Percentiles rank a stretch among this genome's conserved stretches.
phyloP scores from a whole-genome alignment of 1,284 basidiomycete species.

The Ganoderma sinense region DNA sequence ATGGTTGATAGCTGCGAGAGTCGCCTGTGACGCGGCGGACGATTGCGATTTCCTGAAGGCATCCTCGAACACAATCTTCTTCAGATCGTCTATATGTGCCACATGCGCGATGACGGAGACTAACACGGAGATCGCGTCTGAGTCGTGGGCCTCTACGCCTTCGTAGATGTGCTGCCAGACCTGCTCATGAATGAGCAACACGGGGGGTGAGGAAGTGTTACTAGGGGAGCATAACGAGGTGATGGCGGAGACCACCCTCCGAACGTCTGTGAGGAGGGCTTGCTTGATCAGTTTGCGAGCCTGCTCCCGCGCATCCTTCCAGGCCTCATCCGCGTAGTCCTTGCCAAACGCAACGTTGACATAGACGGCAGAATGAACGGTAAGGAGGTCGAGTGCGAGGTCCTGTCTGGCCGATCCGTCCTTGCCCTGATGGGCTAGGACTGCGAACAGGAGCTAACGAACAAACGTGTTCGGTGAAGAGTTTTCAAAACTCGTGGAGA shows the following conservation, averaged over 20 bases:
- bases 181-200: constrained; percentile 52
- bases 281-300: constrained; percentile 55
- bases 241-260: constrained; percentile 49
- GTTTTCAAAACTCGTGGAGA: too few species aligned
- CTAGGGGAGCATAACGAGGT: constrained; percentile 37
- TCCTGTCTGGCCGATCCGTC: constrained; percentile 42
- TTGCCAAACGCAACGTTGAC: constrained; percentile 67
- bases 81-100: constrained; percentile 73
- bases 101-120: constrained; percentile 63
- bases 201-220: neutral
- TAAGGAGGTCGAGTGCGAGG: constrained; percentile 51
- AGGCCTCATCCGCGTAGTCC: constrained; percentile 51
- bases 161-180: constrained; percentile 78
- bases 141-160: constrained; percentile 63
- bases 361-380: constrained; percentile 66
- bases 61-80: constrained; percentile 54
- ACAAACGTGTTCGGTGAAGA: neutral
- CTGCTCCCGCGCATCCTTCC: constrained; percentile 56
- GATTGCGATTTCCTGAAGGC: constrained; percentile 43
- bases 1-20: constrained; percentile 63
- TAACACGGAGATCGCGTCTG: constrained; percentile 62
- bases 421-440: constrained; percentile 25
- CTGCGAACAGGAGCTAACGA: constrained; percentile 28
- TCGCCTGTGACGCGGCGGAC: constrained; percentile 33
- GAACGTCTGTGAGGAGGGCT: constrained; percentile 54